A percentile compares a stretch with the other conserved stretches of the same genome.
phyloP scores from a whole-genome alignment of 768 basidiomycete genomes.

The Rhizopogon vinicolor region DNA sequence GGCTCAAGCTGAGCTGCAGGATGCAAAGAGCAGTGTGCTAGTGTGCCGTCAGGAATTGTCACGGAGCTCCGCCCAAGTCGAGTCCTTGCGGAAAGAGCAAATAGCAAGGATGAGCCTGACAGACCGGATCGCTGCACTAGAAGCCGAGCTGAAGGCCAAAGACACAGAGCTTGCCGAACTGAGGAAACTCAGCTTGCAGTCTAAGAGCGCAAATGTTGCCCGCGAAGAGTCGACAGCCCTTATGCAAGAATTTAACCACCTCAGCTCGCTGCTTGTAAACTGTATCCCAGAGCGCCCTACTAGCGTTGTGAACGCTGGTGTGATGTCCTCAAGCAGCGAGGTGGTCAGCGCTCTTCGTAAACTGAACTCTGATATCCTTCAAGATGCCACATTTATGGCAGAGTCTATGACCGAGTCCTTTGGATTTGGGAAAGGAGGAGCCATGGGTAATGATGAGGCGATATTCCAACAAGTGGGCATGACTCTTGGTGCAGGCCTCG shows the following conservation, averaged over 20 bases:
- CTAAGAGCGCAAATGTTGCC: slow-evolving; percentile 15
- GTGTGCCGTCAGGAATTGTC: slow-evolving; percentile 14
- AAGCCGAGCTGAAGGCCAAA: slow-evolving; percentile 3
- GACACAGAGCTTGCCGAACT: slow-evolving; percentile 3
- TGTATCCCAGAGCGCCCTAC: slow-evolving; percentile 37
- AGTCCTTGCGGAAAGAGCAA: slow-evolving; percentile 16
- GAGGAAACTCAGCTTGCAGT: slow-evolving; percentile 15
- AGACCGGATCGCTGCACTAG: slow-evolving; percentile 1
- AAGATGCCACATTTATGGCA: slow-evolving; percentile 43
- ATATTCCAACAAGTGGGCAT: slow-evolving; percentile 11
- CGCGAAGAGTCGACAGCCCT: slow-evolving; percentile 24
- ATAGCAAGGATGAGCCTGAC: neutral
- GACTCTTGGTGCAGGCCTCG: slow-evolving; percentile 16
- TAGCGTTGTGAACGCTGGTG: slow-evolving; percentile 30
- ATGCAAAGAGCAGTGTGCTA: slow-evolving; percentile 15
- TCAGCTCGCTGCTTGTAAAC: neutral
- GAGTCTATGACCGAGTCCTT: slow-evolving; percentile 43
- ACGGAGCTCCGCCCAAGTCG: slow-evolving; percentile 11
- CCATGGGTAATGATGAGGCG: slow-evolving; percentile 18
- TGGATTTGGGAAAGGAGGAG: slow-evolving; percentile 16
- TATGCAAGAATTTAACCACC: slow-evolving; percentile 19
- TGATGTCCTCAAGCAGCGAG: slow-evolving; percentile 36
- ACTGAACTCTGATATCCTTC: slow-evolving; percentile 45
- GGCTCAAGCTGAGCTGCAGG: slow-evolving; percentile 17
- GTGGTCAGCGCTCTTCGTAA: slow-evolving; percentile 38